Conservation (phyloP, 2,329 filamentous ascomycete genomes). For the Alternaria rosae region DNA sequence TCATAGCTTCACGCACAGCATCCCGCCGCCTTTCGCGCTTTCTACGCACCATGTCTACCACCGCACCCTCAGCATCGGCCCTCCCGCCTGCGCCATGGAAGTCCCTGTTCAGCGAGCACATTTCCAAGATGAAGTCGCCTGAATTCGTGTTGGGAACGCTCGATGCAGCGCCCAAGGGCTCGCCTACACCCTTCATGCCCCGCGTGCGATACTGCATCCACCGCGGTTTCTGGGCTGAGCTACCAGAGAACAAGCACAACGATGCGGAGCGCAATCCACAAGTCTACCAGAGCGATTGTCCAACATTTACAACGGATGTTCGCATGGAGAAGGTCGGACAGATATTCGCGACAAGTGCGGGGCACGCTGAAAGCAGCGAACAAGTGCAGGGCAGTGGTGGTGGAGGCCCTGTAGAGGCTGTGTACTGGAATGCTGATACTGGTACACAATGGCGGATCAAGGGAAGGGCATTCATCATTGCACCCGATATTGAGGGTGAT, state of each 20-base stretch:
- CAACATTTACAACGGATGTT: conserved; percentile 85
- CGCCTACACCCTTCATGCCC: conserved; percentile 54
- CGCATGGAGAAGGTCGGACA: conserved; percentile 85
- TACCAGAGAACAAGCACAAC: conserved; percentile 77
- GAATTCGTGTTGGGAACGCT: conserved; percentile 63
- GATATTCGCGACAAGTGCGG: conserved; percentile 64
- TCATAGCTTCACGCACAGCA: conserved; percentile 49
- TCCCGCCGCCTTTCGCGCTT: conserved; percentile 51
- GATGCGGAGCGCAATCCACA: conserved; percentile 73
- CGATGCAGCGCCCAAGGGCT: conserved; percentile 50
- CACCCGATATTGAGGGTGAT: conserved; percentile 67
- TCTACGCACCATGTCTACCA: conserved; percentile 56
- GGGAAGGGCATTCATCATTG: conserved; percentile 78
- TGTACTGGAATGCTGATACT: conserved; percentile 78
- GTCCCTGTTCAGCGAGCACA: conserved; percentile 57
- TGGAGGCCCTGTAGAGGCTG: conserved; percentile 78
- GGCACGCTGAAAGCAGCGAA: conserved; percentile 54
- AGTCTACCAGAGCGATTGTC: conserved; percentile 77
- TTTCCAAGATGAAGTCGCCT: conserved; percentile 57
- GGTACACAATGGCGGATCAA: conserved; percentile 85
- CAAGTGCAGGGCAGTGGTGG: conserved; percentile 63
- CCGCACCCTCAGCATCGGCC: conserved; percentile 46
- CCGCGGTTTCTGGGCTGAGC: conserved; percentile 80
- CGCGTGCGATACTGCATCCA: conserved; percentile 82
- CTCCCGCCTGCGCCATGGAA: conserved; percentile 61